Conservation (phyloP, 208 protist species). For the Crithidia thermophila region DNA sequence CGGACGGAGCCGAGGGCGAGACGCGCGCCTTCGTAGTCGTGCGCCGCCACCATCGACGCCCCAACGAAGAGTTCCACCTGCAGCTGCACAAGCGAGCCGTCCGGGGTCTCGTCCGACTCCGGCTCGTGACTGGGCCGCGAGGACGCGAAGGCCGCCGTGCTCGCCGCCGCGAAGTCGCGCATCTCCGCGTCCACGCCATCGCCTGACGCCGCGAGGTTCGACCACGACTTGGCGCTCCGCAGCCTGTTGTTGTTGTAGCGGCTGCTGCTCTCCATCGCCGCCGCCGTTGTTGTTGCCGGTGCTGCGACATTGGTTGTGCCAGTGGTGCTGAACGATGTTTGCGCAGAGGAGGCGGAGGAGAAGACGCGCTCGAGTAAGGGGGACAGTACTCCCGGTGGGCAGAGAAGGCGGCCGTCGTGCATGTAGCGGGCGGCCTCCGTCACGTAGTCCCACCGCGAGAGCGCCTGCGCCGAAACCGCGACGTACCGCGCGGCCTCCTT, state of each 20-base stretch:
- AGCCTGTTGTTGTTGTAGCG: not conserved
- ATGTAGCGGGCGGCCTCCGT: conserved; percentile 42
- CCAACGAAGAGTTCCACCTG: conserved; percentile 69
- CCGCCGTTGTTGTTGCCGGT: too few species aligned
- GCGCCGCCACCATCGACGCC: conserved; percentile 50
- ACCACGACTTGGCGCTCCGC: conserved; percentile 3
- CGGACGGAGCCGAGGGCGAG: conserved; percentile 49
- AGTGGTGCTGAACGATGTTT: too few species aligned
- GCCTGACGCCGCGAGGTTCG: not conserved
- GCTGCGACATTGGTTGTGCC: too few species aligned
- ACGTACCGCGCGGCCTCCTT: conserved; percentile 59
- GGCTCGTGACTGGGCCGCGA: not conserved
- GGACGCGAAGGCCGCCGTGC: not conserved
- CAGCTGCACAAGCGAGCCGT: conserved; percentile 37
- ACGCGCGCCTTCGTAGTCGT: conserved; percentile 71
- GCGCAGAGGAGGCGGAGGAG: not conserved
- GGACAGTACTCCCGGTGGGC: not conserved
- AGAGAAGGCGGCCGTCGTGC: not conserved
- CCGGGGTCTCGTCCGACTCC: not conserved
- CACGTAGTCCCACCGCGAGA: conserved; percentile 79
- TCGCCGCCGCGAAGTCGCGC: not conserved
- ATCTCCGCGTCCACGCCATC: not conserved
- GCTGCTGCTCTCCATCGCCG: too few species aligned
- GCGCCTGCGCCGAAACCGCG: conserved; percentile 61
- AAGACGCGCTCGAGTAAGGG: conserved; percentile 3